Evolutionary conservation across 108 stramenopile genomes (phyloP).

Genomic region (Fragilariopsis cylindrus): DNA sequence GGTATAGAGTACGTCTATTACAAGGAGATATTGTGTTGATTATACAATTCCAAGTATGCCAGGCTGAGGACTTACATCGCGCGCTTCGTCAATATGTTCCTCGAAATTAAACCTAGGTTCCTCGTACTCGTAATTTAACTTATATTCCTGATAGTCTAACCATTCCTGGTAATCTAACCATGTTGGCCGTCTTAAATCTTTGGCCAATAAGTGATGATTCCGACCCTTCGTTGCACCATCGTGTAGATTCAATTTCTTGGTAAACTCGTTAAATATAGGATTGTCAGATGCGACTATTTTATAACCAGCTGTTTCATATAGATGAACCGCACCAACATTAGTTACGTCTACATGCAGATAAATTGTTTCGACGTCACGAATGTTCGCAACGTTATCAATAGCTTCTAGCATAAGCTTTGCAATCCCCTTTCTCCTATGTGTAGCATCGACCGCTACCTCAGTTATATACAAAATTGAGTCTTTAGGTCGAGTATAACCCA

Average conservation of each 20-base stretch:
- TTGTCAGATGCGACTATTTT: conserved; percentile 37
- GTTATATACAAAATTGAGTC: conserved; percentile 76
- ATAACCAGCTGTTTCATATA: conserved; percentile 76
- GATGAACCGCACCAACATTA: conserved; percentile 57
- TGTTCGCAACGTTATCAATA: conserved; percentile 66
- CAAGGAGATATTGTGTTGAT: too few species aligned
- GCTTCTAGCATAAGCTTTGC: conserved; percentile 55
- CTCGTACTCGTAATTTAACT: too few species aligned
- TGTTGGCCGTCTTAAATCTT: conserved; percentile 51
- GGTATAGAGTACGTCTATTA: too few species aligned
- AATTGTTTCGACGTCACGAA: conserved; percentile 65
- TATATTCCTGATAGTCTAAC: too few species aligned
- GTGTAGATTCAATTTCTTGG: conserved; percentile 74
- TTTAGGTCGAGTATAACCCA: conserved; percentile 55
- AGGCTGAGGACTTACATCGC: too few species aligned
- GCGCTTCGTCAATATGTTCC: too few species aligned
- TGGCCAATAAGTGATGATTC: conserved; percentile 64
- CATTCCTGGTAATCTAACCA: conserved; percentile 45
- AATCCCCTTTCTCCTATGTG: conserved; percentile 64
- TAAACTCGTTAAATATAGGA: conserved; percentile 76
- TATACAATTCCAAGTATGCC: too few species aligned
- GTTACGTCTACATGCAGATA: conserved; percentile 85
- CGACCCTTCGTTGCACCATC: conserved; percentile 76
- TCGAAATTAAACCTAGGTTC: too few species aligned
- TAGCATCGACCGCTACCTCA: conserved; percentile 76